Evolutionary conservation across 768 basidiomycete genomes (phyloP).

Genomic region (Tricholoma saponaceum): DNA sequence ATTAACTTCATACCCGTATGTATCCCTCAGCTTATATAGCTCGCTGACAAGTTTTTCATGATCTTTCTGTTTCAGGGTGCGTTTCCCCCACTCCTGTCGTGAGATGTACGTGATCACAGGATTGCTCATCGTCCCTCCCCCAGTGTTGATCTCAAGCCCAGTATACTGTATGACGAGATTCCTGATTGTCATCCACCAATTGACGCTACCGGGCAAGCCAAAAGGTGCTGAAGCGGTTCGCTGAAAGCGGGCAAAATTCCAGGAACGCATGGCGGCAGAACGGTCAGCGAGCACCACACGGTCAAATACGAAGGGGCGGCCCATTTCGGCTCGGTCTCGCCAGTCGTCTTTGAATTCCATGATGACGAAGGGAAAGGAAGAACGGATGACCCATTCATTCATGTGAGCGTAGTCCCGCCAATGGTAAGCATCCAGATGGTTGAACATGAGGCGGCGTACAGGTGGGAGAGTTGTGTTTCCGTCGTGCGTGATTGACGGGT

Average conservation of each 20-base stretch:
- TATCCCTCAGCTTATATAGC: conserved; percentile 62
- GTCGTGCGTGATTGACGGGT: conserved; percentile 56
- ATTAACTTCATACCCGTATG: conserved; percentile 83
- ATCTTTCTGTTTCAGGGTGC: conserved; percentile 72
- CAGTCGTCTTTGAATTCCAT: conserved; percentile 85
- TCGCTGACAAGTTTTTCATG: conserved; percentile 79
- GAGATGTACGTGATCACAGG: conserved; percentile 94
- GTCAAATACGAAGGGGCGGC: conserved; percentile 72
- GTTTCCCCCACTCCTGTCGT: conserved; percentile 82
- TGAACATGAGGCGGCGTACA: conserved; percentile 72
- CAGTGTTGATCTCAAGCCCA: conserved; percentile 44
- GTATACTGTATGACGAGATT: conserved; percentile 71
- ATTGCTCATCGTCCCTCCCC: conserved; percentile 41
- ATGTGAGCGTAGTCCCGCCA: conserved; percentile 92
- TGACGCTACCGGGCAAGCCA: conserved; percentile 62
- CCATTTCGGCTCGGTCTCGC: conserved; percentile 71
- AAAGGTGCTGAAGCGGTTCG: conserved; percentile 77
- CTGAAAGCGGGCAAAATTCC: conserved; percentile 63
- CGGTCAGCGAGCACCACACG: conserved; percentile 88
- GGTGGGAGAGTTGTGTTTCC: conserved; percentile 74
- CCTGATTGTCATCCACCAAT: conserved; percentile 85
- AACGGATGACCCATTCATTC: conserved; percentile 84
- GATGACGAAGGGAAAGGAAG: conserved; percentile 73
- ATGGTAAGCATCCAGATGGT: conserved; percentile 65
- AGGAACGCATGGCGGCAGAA: conserved; percentile 74